Conservation (phyloP, 2,329 filamentous ascomycete species). For the Beauveria asiatica region DNA sequence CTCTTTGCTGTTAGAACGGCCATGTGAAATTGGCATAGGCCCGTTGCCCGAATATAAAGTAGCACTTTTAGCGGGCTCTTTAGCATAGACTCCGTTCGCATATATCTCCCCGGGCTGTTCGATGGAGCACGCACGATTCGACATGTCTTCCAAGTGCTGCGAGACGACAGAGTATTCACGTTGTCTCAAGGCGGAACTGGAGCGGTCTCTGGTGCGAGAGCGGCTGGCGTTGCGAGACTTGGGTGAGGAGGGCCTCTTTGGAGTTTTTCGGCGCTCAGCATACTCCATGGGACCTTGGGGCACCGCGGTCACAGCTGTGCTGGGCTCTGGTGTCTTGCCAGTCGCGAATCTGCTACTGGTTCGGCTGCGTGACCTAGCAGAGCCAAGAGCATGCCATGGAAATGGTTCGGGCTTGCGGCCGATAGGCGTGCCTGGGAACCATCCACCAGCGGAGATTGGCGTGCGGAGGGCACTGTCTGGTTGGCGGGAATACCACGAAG, state of each 20-base stretch:
- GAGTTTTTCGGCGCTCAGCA: too few relatives aligned
- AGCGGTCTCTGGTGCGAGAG: constrained; percentile 14
- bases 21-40: too few relatives aligned
- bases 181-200: constrained; percentile 14
- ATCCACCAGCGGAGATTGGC: not conserved
- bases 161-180: not conserved
- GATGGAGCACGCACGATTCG: not conserved
- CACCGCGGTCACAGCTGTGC: too few relatives aligned
- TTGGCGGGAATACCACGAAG: constrained; percentile 16
- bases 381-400: not conserved
- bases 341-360: not conserved
- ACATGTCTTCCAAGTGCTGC: not conserved
- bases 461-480: not conserved
- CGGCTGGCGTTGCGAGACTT: constrained; percentile 30
- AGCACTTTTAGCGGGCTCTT: too few relatives aligned
- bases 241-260: constrained; percentile 4
- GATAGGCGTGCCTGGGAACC: not conserved
- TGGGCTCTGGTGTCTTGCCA: too few relatives aligned
- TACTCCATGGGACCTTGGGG: too few relatives aligned
- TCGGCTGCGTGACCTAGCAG: not conserved
- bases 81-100: too few relatives aligned
- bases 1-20: too few relatives aligned
- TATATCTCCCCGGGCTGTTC: not conserved
- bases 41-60: too few relatives aligned
- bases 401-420: not conserved